A percentile compares a stretch with the other conserved stretches of the same genome.
These are phyloP conservation scores for Aphanomyces cochlioides DNA, from an alignment of 352 stramenopile species.

Conservation along the genomic window DNA sequence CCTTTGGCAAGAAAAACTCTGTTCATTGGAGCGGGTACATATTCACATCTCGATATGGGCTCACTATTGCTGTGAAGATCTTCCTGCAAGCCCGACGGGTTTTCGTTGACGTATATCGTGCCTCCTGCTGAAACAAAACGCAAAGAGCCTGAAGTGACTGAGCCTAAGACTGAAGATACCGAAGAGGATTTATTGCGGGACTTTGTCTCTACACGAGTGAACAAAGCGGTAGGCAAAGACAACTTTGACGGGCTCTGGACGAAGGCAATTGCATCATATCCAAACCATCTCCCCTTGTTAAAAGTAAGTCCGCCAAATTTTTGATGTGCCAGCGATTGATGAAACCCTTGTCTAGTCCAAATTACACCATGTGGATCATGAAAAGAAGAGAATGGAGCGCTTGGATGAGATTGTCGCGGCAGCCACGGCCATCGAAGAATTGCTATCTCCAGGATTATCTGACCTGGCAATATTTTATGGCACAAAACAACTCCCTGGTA, in stretches of 20 bases:
- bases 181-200: conserved; percentile 70
- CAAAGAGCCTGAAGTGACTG: conserved; percentile 48
- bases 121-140: conserved; percentile 46
- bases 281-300: conserved; percentile 50
- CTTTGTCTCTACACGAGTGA: conserved; percentile 57
- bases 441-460: conserved; percentile 37
- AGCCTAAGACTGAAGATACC: conserved; percentile 51
- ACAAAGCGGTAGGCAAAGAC: conserved; percentile 63
- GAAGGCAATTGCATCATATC: conserved; percentile 40
- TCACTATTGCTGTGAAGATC: background rate
- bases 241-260: conserved; percentile 54
- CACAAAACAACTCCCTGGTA: conserved; percentile 42
- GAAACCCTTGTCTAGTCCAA: conserved; percentile 33
- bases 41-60: too few species aligned
- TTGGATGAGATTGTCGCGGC: conserved; percentile 52
- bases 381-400: conserved; percentile 47
- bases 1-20: conserved; percentile 71
- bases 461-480: conserved; percentile 70
- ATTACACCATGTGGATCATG: conserved; percentile 69
- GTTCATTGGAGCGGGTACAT: conserved; percentile 46
- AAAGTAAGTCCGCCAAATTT: conserved; percentile 33
- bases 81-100: conserved; percentile 48
- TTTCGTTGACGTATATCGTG: conserved; percentile 76
- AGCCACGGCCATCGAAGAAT: conserved; percentile 47
- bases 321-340: background rate